Evolutionary conservation across 768 basidiomycete species (phyloP), one percentile per base, ranked within the genome.

Genomic region (Macrocybe gigantea): DNA sequence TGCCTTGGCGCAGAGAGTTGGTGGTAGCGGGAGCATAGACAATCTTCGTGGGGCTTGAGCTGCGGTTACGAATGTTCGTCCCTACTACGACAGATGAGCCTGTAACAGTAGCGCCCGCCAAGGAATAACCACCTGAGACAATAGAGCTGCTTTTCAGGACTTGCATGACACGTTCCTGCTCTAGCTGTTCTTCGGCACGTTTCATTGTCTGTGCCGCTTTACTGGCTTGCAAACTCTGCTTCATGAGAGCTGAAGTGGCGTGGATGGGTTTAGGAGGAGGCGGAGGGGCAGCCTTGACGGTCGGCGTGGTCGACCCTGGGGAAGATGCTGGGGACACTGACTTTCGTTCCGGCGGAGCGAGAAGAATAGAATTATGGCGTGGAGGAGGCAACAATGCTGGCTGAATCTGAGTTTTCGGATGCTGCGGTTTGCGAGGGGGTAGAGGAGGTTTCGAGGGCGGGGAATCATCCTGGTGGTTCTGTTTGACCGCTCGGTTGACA

Each of bases 121-220:
- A 55, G 41, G 61, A 61, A 65, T 58, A 61, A 56, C 57, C 54
- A 62, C 64, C 64, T 51, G 63, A 57, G 32, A 61, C 55, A 41
- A 60, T 58, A 31, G 73, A 68, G 36, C 80, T 80, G 53, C 82
- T 83, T 63, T 83, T 85, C 32, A 90, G 69, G 8, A 90, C 80
- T 60, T 82, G 78, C 50, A 88, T 67, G 13, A 88, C 76, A 7
- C 87, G 71, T 58, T 85, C 83, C 53, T 79, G 77, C 60, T 86
- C 85, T 12, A 87, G 69, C 52, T 77, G 72, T 37, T 78, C 79
- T 56, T 88, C 83, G 0, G 78, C 81, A 41, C 78, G 77, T 63
- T 88, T 86, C 64, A 87, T 69, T 4, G 74, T 75, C 60, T 86
- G 82, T 1, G 78, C 88, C 0, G 78, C 76, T 56, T 86, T 85